Evolutionary conservation across 2,329 filamentous ascomycete genomes (phyloP), one percentile per base, ranked within the genome.

Genomic region (Beauveria bassiana): DNA sequence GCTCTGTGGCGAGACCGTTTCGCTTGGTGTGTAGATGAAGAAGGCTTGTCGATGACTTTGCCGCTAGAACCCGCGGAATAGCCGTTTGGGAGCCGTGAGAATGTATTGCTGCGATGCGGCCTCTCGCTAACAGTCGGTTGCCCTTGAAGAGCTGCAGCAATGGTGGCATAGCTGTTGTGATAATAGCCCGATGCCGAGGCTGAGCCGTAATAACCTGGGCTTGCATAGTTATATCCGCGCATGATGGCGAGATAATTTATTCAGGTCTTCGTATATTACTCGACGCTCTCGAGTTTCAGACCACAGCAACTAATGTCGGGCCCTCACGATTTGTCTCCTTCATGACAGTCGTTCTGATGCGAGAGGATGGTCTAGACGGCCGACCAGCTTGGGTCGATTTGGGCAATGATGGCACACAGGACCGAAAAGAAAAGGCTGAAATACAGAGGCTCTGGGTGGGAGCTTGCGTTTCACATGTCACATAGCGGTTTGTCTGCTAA

Each of bases 181-280:
- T 34, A 34, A 14, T 53, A 46, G 45, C 49, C 57, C 1, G 40
- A 22, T 82, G 90, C 60, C 95, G 95, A 68, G 91, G 91, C 60
- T 96, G 91, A 91, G 91, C 96, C 61, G 85, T 64, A 42, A 61
- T 64, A 42, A 62, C 62, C 22, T 60, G 59, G 3, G 24, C 63
- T n/a, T 61, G 62, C 42, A 65, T 65, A 54, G 22, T 14, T 26
- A 26, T 45, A 55, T 43, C 24, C 40, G 53, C 14, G 28, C 54
- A 57, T 57, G 54, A 24, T 46, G 26, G 16, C 43, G 22, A 50
- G 16, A 26, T 28, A 9, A 28, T 5, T 7, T 20, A 5, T 28
- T 1, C 10, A 24, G 24, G 3, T 20, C 5, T 49, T 24, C 9
- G 28, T 42, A 26, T 26, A 38, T 26, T 42, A n/a, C 7, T 38